These are phyloP conservation scores for Solanum chmielewskii DNA, from an alignment of 257 asterid genomes.

Conservation along the genomic window DNA sequence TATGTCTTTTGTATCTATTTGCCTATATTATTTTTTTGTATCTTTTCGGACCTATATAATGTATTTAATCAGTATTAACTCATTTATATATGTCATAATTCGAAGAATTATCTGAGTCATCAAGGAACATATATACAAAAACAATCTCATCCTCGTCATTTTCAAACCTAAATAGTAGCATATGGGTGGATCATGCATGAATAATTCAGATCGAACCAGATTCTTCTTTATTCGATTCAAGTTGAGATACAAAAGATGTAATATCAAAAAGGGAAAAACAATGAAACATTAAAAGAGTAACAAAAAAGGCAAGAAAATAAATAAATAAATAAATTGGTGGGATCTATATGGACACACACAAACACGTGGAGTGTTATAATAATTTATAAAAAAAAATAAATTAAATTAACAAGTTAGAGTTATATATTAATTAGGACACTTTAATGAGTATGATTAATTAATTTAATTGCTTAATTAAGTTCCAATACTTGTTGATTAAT, in stretches of 20 bases:
- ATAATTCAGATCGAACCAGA: background rate
- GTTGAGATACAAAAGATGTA: background rate
- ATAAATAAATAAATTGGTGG: background rate
- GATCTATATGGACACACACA: background rate
- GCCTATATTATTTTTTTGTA: background rate
- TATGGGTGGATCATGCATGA: background rate
- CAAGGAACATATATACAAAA: background rate
- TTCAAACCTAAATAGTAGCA: background rate
- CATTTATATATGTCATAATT: background rate
- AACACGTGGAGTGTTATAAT: background rate
- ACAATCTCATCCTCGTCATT: accelerated
- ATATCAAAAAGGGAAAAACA: background rate
- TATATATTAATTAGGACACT: background rate
- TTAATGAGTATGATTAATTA: background rate
- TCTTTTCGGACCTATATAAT: background rate
- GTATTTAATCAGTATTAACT: background rate
- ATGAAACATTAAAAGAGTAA: background rate
- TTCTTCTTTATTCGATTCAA: background rate
- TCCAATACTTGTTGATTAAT: background rate
- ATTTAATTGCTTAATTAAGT: background rate
- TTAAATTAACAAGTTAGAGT: background rate
- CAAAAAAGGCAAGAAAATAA: background rate
- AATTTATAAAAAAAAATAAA: constrained; percentile 3
- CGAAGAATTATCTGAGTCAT: background rate
- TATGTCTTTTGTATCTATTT: background rate